Conservation (phyloP, 331 rosid genomes). For the Malus hybrid region DNA sequence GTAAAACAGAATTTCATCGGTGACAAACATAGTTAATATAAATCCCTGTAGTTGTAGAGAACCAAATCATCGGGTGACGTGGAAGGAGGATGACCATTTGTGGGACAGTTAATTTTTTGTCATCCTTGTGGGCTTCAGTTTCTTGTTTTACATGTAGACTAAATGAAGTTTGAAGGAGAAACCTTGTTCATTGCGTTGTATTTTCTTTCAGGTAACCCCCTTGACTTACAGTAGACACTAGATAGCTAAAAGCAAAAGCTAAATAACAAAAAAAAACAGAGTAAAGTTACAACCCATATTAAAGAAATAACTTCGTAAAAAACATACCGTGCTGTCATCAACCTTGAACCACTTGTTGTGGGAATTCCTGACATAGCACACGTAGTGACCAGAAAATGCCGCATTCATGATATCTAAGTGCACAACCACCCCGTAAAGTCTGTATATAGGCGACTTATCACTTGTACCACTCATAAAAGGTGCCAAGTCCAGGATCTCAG, state of each 20-base stretch:
- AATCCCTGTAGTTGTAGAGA: background rate
- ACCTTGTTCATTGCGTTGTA: background rate
- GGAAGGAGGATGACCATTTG: background rate
- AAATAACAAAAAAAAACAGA: background rate
- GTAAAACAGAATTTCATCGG: background rate
- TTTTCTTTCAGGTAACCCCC: background rate
- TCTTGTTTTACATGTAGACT: background rate
- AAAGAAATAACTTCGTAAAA: background rate
- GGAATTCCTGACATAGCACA: slow-evolving; percentile 76
- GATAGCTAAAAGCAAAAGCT: background rate
- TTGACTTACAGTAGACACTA: background rate
- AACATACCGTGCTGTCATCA: slow-evolving; percentile 82
- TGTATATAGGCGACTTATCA: slow-evolving; percentile 77
- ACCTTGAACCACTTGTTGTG: slow-evolving; percentile 96
- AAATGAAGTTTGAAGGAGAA: background rate
- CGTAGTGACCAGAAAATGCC: slow-evolving; percentile 93
- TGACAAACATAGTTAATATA: background rate
- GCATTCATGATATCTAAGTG: slow-evolving; percentile 95
- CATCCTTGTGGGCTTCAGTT: background rate
- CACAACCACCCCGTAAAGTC: slow-evolving; percentile 84
- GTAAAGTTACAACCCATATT: background rate
- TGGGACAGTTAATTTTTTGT: background rate
- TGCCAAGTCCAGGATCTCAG: slow-evolving; percentile 74
- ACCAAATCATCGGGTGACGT: background rate
- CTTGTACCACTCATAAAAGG: slow-evolving; percentile 90